Base-by-base conservation (phyloP, 2,329 filamentous ascomycete genomes). In the Xylariaceae sp. region DNA sequence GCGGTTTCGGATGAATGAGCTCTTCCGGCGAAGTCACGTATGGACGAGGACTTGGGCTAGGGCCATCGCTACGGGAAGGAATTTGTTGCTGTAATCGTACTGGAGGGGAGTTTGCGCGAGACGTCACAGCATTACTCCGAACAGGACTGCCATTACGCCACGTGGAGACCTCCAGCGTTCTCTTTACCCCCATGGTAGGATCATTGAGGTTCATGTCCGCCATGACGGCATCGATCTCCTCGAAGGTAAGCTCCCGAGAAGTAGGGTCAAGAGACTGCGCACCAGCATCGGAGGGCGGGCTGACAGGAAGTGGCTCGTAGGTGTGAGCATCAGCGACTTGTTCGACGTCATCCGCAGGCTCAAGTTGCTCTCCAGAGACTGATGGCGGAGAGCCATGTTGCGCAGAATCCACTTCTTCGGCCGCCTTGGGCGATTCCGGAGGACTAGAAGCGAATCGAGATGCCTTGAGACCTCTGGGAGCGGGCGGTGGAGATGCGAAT, bases 141-240 rank as follows among this genome's bases (percentile, higher is more conserved):
- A 57, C 54, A 9, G 66, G 64, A 42, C 64, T 73, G 7, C 63
- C 58, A 29, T 71, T 66, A 12, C 62, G 65, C 69, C 71, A 74
- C 26, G 62, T 59, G 4, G 70, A 61, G 68, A 60, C 31, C n/a
- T 71, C 67, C 11, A 69, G 59, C 6, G 66, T 66, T 54, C 80
- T 81, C 56, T 88, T 85, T 43, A 88, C 76, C 9, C 85, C 85
- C 59, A 84, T 77, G 36, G 83, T 80, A 2, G 83, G 84, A 49
- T 88, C 79, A 33, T 72, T 77, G 42, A 81, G 75, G 52, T 88
- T 83, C 52, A 96, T 74, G 44, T 92, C 83, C 48, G 83, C 78
- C 88, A 97, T 95, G 36, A 96, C 81, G 31, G 84, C 87, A 66
- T 96, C 89, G 54, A 96, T 89, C 57, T 96, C 88, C 50, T 90